phyloP scores from a whole-genome alignment of 2,329 filamentous ascomycete genomes.

The Aspergillus neoniger region DNA sequence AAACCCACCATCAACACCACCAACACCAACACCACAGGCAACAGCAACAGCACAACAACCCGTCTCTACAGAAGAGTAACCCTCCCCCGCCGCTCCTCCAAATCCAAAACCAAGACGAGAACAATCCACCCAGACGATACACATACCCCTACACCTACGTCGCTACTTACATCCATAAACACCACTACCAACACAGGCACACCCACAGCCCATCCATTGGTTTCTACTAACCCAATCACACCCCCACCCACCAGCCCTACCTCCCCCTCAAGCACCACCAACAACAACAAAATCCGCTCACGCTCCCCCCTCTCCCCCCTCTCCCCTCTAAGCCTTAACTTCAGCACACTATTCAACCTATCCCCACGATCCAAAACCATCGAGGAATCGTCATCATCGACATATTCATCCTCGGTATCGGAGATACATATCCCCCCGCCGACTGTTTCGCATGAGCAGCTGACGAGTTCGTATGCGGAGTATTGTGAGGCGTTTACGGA shows the following conservation, averaged over 20 bases:
- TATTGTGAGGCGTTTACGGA: constrained; percentile 19
- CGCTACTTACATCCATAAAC: background rate
- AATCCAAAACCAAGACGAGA: no score
- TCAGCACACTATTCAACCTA: background rate
- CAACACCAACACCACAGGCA: no score
- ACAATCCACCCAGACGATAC: no score
- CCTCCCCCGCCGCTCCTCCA: no score
- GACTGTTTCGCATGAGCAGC: background rate
- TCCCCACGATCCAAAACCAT: background rate
- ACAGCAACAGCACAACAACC: no score
- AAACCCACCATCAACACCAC: no score
- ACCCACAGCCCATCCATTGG: no score
- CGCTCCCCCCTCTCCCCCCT: no score
- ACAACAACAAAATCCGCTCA: background rate
- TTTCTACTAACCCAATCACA: no score
- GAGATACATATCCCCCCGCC: no score
- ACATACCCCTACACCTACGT: no score
- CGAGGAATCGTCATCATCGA: background rate
- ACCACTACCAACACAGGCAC: background rate
- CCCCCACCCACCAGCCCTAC: background rate
- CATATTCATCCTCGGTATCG: background rate
- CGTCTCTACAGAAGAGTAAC: no score
- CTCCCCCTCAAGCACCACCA: background rate
- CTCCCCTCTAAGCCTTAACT: background rate
- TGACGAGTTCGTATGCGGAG: constrained; percentile 14